These are phyloP conservation scores for Triticum monococcum DNA, from an alignment of 176 grass and related monocot genomes.

Conservation along the genomic window DNA sequence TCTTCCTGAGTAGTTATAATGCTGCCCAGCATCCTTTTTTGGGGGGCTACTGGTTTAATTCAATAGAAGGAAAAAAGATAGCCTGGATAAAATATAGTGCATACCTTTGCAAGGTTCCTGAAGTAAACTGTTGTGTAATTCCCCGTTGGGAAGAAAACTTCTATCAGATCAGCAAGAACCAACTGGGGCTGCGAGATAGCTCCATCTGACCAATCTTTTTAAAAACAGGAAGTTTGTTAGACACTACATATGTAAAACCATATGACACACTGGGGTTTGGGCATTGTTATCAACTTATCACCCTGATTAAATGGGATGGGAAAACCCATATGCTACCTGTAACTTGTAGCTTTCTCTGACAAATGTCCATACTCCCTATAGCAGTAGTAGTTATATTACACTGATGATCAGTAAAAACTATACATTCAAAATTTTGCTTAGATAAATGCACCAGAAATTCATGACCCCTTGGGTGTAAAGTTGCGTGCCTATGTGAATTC, in stretches of 20 bases:
- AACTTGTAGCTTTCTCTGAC: constrained; percentile 62
- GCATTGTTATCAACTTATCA: neutral
- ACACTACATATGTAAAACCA: constrained; percentile 5
- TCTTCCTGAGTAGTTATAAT: constrained; percentile 63
- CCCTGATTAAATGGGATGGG: neutral
- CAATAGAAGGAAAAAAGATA: neutral
- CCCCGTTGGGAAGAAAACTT: constrained; percentile 85
- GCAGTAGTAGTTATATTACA: constrained; percentile 17
- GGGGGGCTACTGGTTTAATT: neutral
- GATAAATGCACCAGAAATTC: neutral
- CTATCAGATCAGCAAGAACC: constrained; percentile 87
- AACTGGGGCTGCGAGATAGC: constrained; percentile 88
- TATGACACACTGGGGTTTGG: neutral
- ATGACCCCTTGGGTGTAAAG: neutral
- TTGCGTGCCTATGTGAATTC: constrained; percentile 66
- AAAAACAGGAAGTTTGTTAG: constrained; percentile 23
- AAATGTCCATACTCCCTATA: constrained; percentile 93
- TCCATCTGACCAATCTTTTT: constrained; percentile 96
- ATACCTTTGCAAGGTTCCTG: constrained; percentile 84
- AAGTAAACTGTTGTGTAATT: constrained; percentile 82
- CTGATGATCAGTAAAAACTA: neutral
- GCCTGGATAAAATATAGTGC: constrained; percentile 4
- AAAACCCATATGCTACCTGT: constrained; percentile 46
- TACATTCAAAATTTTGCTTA: neutral
- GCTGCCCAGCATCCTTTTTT: constrained; percentile 8